Evolutionary conservation across 2,329 filamentous ascomycete genomes (phyloP).

Genomic region (Claviceps maximensis): DNA sequence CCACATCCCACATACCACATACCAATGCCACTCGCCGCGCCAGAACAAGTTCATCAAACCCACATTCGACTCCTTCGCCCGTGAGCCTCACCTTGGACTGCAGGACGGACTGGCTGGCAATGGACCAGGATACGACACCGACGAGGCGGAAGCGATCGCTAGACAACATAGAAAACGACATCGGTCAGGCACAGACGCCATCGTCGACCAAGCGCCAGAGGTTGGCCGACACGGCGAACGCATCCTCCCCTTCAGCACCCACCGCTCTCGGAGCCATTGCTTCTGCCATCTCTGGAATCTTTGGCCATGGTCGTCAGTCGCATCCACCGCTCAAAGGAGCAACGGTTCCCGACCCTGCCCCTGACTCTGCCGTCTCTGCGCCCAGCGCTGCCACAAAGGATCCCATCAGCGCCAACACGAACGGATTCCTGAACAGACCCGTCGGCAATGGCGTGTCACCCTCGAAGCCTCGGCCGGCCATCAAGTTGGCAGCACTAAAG

Average conservation of each 20-base stretch:
- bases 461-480: slow-evolving; percentile 14
- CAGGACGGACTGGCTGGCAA: slow-evolving; percentile 5
- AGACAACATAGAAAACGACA: slow-evolving; percentile 12
- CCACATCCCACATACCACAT: not conserved
- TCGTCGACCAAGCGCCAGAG: slow-evolving; percentile 18
- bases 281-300: slow-evolving; percentile 17
- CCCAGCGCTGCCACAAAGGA: not conserved
- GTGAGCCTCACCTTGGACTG: not conserved
- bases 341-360: not conserved
- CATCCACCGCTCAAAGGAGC: slow-evolving; percentile 7
- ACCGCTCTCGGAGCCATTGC: slow-evolving; percentile 19
- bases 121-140: slow-evolving; percentile 15
- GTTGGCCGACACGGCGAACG: slow-evolving; percentile 15
- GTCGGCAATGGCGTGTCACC: slow-evolving; percentile 5
- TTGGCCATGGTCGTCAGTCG: slow-evolving; percentile 12
- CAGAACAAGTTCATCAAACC: not conserved
- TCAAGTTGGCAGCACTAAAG: slow-evolving; percentile 23
- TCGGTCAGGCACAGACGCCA: slow-evolving; percentile 13
- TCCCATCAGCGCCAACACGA: not conserved
- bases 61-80: not conserved
- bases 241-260: slow-evolving; percentile 16
- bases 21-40: not conserved
- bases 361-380: not conserved
- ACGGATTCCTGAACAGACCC: slow-evolving; percentile 1
- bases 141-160: slow-evolving; percentile 8